Base-by-base conservation (phyloP, 768 basidiomycete species). In the Chlorophyllum brunneum region DNA sequence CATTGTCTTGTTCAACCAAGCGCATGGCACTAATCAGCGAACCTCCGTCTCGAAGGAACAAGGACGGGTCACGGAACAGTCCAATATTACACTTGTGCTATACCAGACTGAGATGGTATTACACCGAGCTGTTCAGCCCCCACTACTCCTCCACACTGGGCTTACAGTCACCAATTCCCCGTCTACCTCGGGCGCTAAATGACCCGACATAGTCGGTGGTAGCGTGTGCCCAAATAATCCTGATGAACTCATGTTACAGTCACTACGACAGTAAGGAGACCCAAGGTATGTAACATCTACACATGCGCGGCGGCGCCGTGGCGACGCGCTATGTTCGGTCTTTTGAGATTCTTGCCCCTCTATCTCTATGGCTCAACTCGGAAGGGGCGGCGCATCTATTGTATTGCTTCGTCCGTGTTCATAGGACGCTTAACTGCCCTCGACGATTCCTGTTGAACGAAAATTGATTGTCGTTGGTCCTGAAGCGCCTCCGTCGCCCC, bases 161-260 rank as follows among this genome's bases (percentile, higher is more conserved):
- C n/a, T n/a, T n/a, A n/a, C n/a, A n/a, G n/a, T n/a, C n/a, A n/a
- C n/a, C n/a, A n/a, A n/a, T n/a, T n/a, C n/a, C 47, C 48, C 39
- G 39, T 41, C 38, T 11, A 39, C 30, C 34, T 50, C 48, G 38
- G 48, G 48, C 39, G 48, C 39, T 22, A 41, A 42, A 22, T 23
- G 20, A 10, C 49, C 49, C 49, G 49, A 51, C 49, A 51, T 22
- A 18, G 16, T 41, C 49, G 49, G 39, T 33, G 30, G 27, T 10
- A 18, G 6, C 20, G 5, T 15, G n/a, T 29, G 18, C 31, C 22
- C 22, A 26, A 20, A 10, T 37, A 22, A 37, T 15, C 46, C 13
- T 29, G 26, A 39, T 39, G 18, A 30, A 24, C 34, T 26, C 22
- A 20, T 37, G 47, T 30, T 30, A 8, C 27, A 45, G 30, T 20